These are phyloP conservation scores for Udeniomyces megalosporus DNA, from an alignment of 768 basidiomycete genomes.

Conservation along the genomic window DNA sequence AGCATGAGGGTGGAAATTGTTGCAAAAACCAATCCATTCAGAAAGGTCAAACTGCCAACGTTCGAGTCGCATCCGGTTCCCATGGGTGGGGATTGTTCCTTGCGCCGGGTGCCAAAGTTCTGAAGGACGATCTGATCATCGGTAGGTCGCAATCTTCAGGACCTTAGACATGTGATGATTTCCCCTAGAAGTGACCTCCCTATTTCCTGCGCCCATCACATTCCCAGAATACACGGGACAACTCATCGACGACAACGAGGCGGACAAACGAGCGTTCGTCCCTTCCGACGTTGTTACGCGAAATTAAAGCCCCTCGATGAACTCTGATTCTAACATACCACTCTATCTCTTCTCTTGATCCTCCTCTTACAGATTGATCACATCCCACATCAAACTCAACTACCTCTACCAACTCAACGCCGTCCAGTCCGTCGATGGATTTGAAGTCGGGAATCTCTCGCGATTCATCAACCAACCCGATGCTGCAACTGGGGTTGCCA, in stretches of 20 bases:
- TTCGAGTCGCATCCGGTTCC: neutral
- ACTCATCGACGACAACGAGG: slow-evolving; percentile 3
- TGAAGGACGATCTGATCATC: slow-evolving; percentile 3
- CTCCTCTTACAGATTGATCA: slow-evolving; percentile 3
- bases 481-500: too few species aligned
- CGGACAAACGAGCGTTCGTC: neutral
- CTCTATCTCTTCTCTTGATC: too few species aligned
- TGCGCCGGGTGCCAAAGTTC: neutral
- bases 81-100: slow-evolving; percentile 6
- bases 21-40: slow-evolving; percentile 4
- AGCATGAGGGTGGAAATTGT: neutral
- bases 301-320: too few species aligned
- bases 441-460: neutral
- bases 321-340: neutral
- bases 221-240: slow-evolving; percentile 11
- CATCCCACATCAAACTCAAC: slow-evolving; percentile 1
- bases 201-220: neutral
- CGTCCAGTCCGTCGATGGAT: slow-evolving; percentile 1
- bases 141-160: neutral
- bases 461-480: slow-evolving; percentile 15
- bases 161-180: too few species aligned
- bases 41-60: neutral
- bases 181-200: neutral
- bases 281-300: too few species aligned
- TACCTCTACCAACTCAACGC: slow-evolving; percentile 14